Evolutionary conservation across 2,329 filamentous ascomycete species (phyloP), one percentile per base, ranked within the genome.

Genomic region (Geosmithia putterillii): DNA sequence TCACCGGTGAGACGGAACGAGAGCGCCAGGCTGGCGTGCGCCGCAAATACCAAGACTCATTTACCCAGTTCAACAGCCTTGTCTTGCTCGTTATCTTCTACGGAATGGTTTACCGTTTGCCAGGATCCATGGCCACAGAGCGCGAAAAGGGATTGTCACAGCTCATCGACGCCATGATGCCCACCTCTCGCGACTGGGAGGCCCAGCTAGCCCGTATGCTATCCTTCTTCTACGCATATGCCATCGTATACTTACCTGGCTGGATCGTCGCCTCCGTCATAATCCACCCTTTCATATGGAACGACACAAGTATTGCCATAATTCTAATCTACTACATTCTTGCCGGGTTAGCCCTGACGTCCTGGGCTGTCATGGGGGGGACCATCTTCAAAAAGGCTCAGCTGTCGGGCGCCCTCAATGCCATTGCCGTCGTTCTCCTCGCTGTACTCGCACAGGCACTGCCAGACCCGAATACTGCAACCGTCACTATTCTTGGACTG

Each of bases 91-190:
- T 88, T 42, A 83, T 80, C 18, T 73, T 92, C 44, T 79, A 92
- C 40, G 86, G 86, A 42, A 74, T 95, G 20, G 82, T 81, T 34
- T 95, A 95, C 57, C 88, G 95, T 54, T 69, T 94, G 45, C 86
- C 86, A 0, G 89, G 89, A 6, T 79, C 88, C 52, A 81, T 94
- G 57, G 88, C 89, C 7, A 79, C 81, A 2, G 89, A 95, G 63
- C 72, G 89, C 44, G 89, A 95, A 64, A 70, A 79, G 15, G 89
- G 88, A 45, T 92, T 95, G 74, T 86, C 86, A 4, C 85, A 89
- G 49, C 70, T 95, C 20, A 79, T 95, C 38, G 83, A 88, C 60
- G 78, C 81, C 41, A 87, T 87, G 81, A 83, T 74, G 77, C 44
- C 77, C 78, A 64, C 69, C 69, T 43, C 72, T 69, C 28, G 41